Evolutionary conservation across 768 basidiomycete species (phyloP), one percentile per base, ranked within the genome.

Genomic region (Russula earlei): DNA sequence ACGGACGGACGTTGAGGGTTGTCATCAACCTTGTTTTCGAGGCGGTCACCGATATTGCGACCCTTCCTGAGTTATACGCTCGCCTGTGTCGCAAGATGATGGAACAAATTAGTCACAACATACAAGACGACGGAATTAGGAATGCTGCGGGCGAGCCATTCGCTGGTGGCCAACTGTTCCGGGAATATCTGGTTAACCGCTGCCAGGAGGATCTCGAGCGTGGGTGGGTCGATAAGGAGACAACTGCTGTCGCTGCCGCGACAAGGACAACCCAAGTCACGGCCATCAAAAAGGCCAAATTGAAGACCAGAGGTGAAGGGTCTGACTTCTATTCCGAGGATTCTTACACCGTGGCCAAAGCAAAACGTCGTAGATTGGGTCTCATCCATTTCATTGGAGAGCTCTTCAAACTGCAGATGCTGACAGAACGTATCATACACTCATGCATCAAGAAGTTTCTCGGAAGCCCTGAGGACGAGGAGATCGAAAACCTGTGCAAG

Each of bases 171-270:
- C 84, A 89, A 56, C 79, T 97, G 41, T 99, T 98, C 86, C 78
- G 93, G 60, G 95, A 95, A 73, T 97, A 97, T 72, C 79, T 98
- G 20, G 79, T 97, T 52, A 95, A 95, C 67, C 82, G 94, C 42
- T 98, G 95, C 72, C 94, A 96, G 68, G 91, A 96, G 67, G 94
- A 97, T 72, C 97, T 98, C 69, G 95, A 98, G 75, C 82, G 85
- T 58, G 93, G 93, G 5, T 97, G 94, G 94, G 79, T 86, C 36
- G 82, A 83, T 20, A 89, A 93, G 70, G 91, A 94, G 67, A 76
- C 85, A 9, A 82, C 93, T 1, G 87, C 89, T 19, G 85, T 83
- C 3, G 92, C 92, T 17, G 94, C 93, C 19, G 86, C 84, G 8
- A 76, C 77, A 27, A 95, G 93, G 70, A 86, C 85, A 5, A 76